Evolutionary conservation across 306 rosid genomes (phyloP), one percentile per base, ranked within the genome.

Genomic region (Prunus persica): DNA sequence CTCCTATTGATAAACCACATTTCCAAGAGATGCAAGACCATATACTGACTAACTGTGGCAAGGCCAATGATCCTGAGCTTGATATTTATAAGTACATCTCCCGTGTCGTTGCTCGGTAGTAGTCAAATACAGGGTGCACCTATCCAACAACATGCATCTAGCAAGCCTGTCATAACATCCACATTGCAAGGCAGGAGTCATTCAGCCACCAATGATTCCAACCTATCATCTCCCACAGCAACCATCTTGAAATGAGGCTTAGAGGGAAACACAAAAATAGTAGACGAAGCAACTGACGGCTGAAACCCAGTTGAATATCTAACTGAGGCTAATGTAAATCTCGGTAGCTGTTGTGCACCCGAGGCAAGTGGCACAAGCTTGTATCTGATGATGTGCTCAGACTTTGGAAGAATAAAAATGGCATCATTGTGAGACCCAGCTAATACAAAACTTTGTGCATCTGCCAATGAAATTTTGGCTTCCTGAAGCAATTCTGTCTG

Each of bases 341-440:
- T 90, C 5, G 98, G 98, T 68, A 95, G 83, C 76, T 88, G 96
- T 67, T 88, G 96, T 82, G 86, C 60, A 49, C 97, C 97, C 1
- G 97, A 86, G 52, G 93, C 89, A 80, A 92, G 94, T 16, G 97
- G 96, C 54, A 95, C 98, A 60, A 95, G 93, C 87, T 90, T 95
- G 89, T 89, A 95, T 67, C 92, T 80, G 58, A 90, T 86, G 34
- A 92, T 75, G 73, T 85, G 91, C 85, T 87, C 96, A 3, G 97
- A 89, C 76, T 83, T 92, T 0, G 99, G 99, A 77, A 95, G 97
- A 88, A 95, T 87, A 65, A 82, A 80, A 20, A 88, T 25, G 56
- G 91, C 89, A 74, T 95, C 97, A 71, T 80, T 86, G 77, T 95
- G 97, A 77, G 91, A 87, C 55, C 99, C 97, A 11, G 96, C 89